Evolutionary conservation across 176 grass and related monocot species (phyloP).

Genomic region (Aechmea fasciata): DNA sequence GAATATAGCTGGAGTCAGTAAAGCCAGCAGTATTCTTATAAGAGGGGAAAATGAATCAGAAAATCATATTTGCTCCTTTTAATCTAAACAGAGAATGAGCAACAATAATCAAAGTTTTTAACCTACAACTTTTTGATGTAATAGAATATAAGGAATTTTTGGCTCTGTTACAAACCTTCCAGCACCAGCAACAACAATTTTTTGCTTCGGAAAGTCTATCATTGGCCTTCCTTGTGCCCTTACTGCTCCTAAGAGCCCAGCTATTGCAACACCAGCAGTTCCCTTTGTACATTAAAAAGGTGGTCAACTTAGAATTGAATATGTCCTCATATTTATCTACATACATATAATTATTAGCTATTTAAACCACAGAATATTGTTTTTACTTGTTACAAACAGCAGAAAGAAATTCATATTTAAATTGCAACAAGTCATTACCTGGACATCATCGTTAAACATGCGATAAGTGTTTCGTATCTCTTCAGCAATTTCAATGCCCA

Average conservation of each 20-base stretch:
- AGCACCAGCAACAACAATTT: constrained; percentile 95
- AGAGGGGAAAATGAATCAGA: neutral
- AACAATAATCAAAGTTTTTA: neutral
- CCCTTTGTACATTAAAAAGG: constrained; percentile 50
- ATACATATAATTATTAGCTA: neutral
- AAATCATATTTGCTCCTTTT: neutral
- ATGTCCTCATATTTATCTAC: neutral
- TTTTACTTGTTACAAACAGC: neutral
- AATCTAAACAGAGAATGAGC: neutral
- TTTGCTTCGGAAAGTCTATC: constrained; percentile 99
- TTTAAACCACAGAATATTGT: constrained; percentile 9
- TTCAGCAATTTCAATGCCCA: constrained; percentile 94
- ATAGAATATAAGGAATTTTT: constrained; percentile 5
- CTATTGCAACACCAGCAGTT: constrained; percentile 98
- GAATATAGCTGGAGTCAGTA: neutral
- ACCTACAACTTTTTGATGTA: constrained; percentile 5
- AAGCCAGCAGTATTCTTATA: too few relatives aligned
- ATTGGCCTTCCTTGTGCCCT: constrained; percentile 92
- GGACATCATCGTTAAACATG: constrained; percentile 99
- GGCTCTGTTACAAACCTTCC: constrained; percentile 42
- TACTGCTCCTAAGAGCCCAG: constrained; percentile 94
- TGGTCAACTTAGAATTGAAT: constrained; percentile 1
- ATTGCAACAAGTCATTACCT: constrained; percentile 39
- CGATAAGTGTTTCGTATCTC: constrained; percentile 83
- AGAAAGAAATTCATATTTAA: neutral